A percentile compares a stretch with the other conserved stretches of the same genome.
Conservation (phyloP, 768 basidiomycete species). For the Lactifluus hygrophoroides region DNA sequence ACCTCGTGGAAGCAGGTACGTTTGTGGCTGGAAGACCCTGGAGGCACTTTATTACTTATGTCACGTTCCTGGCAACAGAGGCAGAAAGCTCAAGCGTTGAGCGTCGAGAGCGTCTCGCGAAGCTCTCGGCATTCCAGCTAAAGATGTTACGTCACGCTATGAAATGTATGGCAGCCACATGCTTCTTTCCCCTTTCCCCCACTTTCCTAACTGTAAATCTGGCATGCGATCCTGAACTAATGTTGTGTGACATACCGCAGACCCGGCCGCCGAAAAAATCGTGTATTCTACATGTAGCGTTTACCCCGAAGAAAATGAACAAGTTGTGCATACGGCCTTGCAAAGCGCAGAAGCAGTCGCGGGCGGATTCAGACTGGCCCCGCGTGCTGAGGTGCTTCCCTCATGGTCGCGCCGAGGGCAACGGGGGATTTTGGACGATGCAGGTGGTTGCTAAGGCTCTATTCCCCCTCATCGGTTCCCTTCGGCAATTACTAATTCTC, state of each 20-base stretch:
- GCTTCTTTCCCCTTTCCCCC: background rate
- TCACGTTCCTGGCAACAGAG: slow-evolving; percentile 27
- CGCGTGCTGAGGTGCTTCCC: slow-evolving; percentile 59
- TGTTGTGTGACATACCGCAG: slow-evolving; percentile 33
- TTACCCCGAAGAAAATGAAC: slow-evolving; percentile 87
- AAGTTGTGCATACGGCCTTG: slow-evolving; percentile 72
- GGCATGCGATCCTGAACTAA: too few relatives aligned
- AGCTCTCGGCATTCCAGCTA: slow-evolving; percentile 82
- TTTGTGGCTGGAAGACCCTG: background rate
- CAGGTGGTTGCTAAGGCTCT: background rate
- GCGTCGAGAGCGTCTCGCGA: slow-evolving; percentile 64
- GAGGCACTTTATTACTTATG: slow-evolving; percentile 2
- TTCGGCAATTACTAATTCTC: background rate
- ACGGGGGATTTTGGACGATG: slow-evolving; percentile 45
- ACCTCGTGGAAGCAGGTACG: slow-evolving; percentile 68
- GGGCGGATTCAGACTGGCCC: slow-evolving; percentile 61
- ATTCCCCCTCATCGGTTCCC: background rate
- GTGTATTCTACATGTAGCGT: slow-evolving; percentile 99
- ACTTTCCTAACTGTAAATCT: too few relatives aligned
- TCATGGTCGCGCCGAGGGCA: slow-evolving; percentile 78
- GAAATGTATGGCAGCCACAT: slow-evolving; percentile 58
- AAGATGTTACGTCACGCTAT: slow-evolving; percentile 92
- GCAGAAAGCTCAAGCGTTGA: slow-evolving; percentile 44
- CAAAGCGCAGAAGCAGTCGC: slow-evolving; percentile 56
- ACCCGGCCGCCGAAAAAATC: slow-evolving; percentile 68